Percentiles rank a stretch among this genome's conserved stretches.
phyloP scores from a whole-genome alignment of 176 grass and related monocot species.

The Dendrocalamus sinicus region DNA sequence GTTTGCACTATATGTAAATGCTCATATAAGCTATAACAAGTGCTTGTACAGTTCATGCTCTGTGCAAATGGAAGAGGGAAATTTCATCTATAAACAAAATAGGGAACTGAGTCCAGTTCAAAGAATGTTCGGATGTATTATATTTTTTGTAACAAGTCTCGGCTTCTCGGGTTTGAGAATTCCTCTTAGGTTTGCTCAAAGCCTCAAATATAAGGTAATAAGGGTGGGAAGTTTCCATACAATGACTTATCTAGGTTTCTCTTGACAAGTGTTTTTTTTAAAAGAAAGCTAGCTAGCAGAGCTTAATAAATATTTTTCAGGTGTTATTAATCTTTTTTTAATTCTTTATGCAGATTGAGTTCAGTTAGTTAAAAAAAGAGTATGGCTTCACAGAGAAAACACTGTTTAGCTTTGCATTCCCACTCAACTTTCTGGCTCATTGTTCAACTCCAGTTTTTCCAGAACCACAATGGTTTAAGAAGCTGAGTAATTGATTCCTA shows the following conservation, averaged over 20 bases:
- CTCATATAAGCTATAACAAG: slow-evolving; percentile 6
- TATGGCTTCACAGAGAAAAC: background rate
- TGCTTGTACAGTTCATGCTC: slow-evolving; percentile 11
- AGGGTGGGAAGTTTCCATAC: background rate
- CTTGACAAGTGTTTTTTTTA: background rate
- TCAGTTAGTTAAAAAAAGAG: slow-evolving; percentile 5
- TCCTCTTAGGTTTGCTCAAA: slow-evolving; percentile 6
- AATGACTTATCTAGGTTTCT: slow-evolving; percentile 11
- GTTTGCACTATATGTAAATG: slow-evolving; percentile 4
- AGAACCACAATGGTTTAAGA: background rate
- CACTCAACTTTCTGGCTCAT: background rate
- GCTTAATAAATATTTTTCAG: background rate
- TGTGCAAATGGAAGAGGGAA: background rate
- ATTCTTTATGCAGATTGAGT: slow-evolving; percentile 20
- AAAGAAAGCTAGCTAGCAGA: background rate
- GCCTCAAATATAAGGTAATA: background rate
- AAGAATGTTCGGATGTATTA: slow-evolving; percentile 4
- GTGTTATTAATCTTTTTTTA: background rate
- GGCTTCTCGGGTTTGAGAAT: background rate
- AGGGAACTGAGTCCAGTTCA: background rate
- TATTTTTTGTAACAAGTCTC: background rate
- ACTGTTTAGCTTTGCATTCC: background rate
- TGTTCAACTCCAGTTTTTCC: background rate
- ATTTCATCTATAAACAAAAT: slow-evolving; percentile 18
- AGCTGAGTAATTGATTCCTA: background rate